Conservation (phyloP, 2,329 filamentous ascomycete species). For the Zarea fungicola region DNA sequence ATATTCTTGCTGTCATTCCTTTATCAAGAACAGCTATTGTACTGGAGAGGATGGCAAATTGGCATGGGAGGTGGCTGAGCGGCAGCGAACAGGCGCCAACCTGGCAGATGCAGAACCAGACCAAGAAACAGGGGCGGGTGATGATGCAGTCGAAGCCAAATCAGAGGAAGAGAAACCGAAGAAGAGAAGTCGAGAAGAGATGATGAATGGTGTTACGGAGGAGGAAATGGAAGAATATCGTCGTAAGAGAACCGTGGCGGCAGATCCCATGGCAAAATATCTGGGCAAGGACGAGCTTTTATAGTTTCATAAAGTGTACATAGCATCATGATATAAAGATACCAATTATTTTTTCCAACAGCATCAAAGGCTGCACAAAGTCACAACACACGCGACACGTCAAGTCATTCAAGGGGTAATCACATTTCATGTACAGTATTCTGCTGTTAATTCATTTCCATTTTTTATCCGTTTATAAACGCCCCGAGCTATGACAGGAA, state of each 20-base stretch:
- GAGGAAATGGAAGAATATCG: constrained; percentile 84
- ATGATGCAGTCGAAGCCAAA: constrained; percentile 20
- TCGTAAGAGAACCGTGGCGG: constrained; percentile 63
- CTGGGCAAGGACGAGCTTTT: constrained; percentile 65
- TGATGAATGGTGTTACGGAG: constrained; percentile 72
- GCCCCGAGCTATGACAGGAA: constrained; percentile 46
- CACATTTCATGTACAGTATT: constrained; percentile 1
- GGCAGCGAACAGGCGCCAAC: constrained; percentile 44
- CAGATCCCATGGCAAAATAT: constrained; percentile 84
- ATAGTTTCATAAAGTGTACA: constrained; percentile 23
- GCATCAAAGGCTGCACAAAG: not conserved
- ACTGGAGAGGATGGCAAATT: constrained; percentile 83
- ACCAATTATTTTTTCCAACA: not conserved
- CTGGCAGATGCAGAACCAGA: constrained; percentile 23
- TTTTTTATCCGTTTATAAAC: constrained; percentile 43
- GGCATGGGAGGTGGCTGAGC: constrained; percentile 73
- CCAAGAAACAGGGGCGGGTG: no score
- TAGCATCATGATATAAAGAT: constrained; percentile 20
- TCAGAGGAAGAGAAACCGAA: constrained; percentile 34
- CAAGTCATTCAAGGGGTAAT: no score
- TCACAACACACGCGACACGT: no score
- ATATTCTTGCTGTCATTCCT: constrained; percentile 90
- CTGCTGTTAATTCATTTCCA: constrained; percentile 30
- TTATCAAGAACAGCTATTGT: constrained; percentile 94
- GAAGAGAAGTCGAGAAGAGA: constrained; percentile 73